Evolutionary conservation across 2,329 filamentous ascomycete genomes (phyloP), one percentile per base, ranked within the genome.

Genomic region (Herpotrichia juniperi): DNA sequence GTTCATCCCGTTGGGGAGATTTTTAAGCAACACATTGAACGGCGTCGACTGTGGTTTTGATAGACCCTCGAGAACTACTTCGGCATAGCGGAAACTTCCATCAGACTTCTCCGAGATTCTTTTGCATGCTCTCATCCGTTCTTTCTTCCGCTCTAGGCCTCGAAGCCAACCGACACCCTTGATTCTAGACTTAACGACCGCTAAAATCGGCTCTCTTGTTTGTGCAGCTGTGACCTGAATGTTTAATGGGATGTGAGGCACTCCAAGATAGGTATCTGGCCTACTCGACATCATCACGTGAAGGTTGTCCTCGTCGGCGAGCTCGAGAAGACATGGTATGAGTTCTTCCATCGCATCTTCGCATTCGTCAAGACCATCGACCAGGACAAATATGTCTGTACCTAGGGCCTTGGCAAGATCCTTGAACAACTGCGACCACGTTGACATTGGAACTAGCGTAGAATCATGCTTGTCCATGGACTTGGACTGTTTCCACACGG

Each of bases 281-380:
- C 32, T 7, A 19, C 32, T 35, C 17, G 32, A 35, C 7, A 35
- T 35, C 32, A 35, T 35, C 32, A 35, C 16, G 17, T 35, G 32
- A n/a, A 35, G 8, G 17, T 35, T 19, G 14, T 7, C 6, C 6
- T 19, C 14, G 17, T 35, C 32, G 8, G 32, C 8, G 17, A 35
- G 32, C 14, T 35, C 32, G 32, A 35, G 32, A 7, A 35, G 32
- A n/a, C 14, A n/a, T 19, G 8, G 32, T n/a, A 35, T 6, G 17
- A 35, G 16, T 8, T 35, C 32, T 7, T 35, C 32, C 17, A 6
- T n/a, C 7, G 7, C 39, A 24, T 37, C 35, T 16, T 60, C 39
- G 51, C 67, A 73, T 57, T 73, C 67, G 37, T 73, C 67, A 1
- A 72, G 46, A 14, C 64, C 67, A 56, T 73, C 68, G 1, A 72